Evolutionary conservation across 2,329 filamentous ascomycete genomes (phyloP).

Genomic region (Xylariaceae sp.): DNA sequence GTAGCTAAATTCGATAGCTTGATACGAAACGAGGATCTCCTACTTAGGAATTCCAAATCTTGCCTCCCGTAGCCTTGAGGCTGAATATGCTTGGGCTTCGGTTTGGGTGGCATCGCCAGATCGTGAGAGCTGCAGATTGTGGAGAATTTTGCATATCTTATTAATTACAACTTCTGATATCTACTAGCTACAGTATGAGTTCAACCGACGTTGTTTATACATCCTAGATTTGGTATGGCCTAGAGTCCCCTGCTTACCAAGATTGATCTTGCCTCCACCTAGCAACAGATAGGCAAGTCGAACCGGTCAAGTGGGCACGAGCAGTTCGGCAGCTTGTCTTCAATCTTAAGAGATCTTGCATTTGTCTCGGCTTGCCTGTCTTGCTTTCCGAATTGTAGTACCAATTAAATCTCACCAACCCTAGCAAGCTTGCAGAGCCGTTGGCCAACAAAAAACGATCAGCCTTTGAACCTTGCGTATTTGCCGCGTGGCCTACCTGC

Average conservation of each 20-base stretch:
- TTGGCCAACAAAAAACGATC: constrained; percentile 6
- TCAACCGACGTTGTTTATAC: too few relatives aligned
- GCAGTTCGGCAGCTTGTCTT: constrained; percentile 12
- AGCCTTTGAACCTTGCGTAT: neutral
- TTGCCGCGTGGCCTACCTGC: constrained; percentile 5
- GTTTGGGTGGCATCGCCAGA: constrained; percentile 25
- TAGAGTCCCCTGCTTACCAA: constrained; percentile 26
- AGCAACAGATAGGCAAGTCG: constrained; percentile 16
- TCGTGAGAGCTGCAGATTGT: constrained; percentile 13
- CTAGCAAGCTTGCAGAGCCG: constrained; percentile 19
- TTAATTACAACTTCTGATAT: neutral
- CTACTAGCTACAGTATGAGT: constrained; percentile 7
- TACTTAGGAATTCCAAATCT: neutral
- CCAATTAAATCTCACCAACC: constrained; percentile 14
- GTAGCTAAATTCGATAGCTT: neutral
- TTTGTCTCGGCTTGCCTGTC: constrained; percentile 22
- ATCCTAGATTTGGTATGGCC: constrained; percentile 28
- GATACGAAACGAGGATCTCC: neutral
- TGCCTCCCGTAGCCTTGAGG: constrained; percentile 2
- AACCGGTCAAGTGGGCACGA: constrained; percentile 19
- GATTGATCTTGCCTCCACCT: constrained; percentile 20
- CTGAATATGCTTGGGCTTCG: constrained; percentile 16
- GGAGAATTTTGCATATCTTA: constrained; percentile 8
- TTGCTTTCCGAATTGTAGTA: constrained; percentile 12
- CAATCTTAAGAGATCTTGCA: constrained; percentile 23